Evolutionary conservation across 2,329 filamentous ascomycete genomes (phyloP), one percentile per base, ranked within the genome.

Genomic region (Clonostachys chloroleuca): DNA sequence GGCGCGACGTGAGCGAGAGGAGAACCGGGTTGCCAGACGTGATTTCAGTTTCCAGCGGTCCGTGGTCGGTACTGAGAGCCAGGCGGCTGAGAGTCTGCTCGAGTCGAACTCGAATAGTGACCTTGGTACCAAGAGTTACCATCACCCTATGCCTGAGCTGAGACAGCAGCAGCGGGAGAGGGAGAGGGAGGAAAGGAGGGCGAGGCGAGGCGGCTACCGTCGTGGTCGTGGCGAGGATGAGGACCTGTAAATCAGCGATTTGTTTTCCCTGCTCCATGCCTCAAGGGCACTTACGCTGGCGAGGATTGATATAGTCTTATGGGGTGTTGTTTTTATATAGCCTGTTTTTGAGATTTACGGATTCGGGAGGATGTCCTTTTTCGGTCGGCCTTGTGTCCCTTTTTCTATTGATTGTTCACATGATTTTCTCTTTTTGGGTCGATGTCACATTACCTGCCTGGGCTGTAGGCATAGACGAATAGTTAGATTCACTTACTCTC

Each of bases 41-140:
- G 74, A 80, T 61, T 80, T 78, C 54, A 79, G 73, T 61, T 81
- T 72, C 63, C 73, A 77, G 60, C 68, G 71, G 24, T 71, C 70
- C 5, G 68, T 66, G 48, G 57, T 47, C n/a, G 47, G 45, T 58
- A 58, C 55, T 42, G 64, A 66, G 47, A 73, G 70, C 57, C 70
- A 71, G 48, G 61, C 59, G 49, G 65, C 45, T 45, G 47, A 52
- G 45, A 48, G 45, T 18, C 43, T 52, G 33, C 39, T 52, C 43
- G 48, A 50, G 34, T 17, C 37, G 13, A 70, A 45, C 40, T 77
- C 59, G 68, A 70, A 45, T 39, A 58, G 61, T 5, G 78, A 81
- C 3, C 54, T 75, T 9, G 79, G 79, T 33, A 81, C 77, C 54
- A 81, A 81, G 70, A 72, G 76, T 36, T 81, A 83, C 57, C 69